These are phyloP conservation scores for Mrakia blollopis DNA, from an alignment of 768 basidiomycete species.

Conservation along the genomic window DNA sequence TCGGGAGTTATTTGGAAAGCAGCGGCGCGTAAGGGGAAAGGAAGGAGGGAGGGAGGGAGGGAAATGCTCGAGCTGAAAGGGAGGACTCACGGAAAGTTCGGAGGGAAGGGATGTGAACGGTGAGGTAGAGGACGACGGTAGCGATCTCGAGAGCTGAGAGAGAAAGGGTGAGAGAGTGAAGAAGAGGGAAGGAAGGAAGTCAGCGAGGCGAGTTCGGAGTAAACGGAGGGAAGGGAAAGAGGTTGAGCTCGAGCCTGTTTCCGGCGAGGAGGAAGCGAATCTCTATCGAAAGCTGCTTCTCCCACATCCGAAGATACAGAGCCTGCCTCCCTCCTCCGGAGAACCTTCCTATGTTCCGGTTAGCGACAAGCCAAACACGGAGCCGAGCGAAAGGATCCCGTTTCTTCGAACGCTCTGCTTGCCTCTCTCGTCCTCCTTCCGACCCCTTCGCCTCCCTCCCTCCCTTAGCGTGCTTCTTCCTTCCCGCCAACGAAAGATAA, in stretches of 20 bases:
- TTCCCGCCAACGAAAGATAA: neutral
- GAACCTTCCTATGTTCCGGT: no score
- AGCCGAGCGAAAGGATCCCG: no score
- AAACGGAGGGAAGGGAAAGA: neutral
- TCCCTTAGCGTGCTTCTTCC: neutral
- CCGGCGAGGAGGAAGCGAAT: no score
- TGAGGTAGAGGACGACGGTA: constrained; percentile 69
- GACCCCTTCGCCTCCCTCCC: neutral
- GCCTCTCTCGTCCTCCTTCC: no score
- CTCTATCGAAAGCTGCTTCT: no score
- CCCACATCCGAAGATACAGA: no score
- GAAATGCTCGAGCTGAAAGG: no score
- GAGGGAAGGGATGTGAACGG: constrained; percentile 72
- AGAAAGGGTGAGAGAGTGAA: neutral
- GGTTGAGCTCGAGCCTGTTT: neutral
- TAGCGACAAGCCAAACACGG: no score
- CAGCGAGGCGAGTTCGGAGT: neutral
- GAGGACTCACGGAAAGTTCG: constrained; percentile 57
- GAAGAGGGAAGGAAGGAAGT: neutral
- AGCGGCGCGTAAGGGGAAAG: neutral
- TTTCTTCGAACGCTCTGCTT: no score
- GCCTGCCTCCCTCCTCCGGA: no score
- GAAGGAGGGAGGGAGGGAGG: neutral
- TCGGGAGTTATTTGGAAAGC: neutral
- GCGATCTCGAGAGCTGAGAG: constrained; percentile 66